Conservation (phyloP, 257 asterid genomes). For the Buddleja alternifolia region DNA sequence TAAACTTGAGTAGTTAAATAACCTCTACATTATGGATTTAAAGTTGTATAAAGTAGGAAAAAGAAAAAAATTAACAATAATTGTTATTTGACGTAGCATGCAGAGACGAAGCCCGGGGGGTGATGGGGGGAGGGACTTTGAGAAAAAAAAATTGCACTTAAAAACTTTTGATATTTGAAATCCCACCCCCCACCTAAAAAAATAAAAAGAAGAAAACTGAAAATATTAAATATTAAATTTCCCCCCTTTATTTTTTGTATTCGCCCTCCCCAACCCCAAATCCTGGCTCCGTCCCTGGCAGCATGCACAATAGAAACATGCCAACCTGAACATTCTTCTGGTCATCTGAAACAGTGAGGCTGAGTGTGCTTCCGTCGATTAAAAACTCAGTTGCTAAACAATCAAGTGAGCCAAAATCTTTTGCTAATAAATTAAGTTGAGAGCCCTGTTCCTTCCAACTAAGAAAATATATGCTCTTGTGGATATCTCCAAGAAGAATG, state of each 20-base stretch:
- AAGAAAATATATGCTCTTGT: slow-evolving; percentile 93
- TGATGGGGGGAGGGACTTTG: too few relatives aligned
- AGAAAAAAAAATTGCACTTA: too few relatives aligned
- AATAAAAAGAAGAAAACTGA: too few relatives aligned
- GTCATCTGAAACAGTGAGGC: slow-evolving; percentile 94
- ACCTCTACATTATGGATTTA: not conserved
- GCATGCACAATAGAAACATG: not conserved
- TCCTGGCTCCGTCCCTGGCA: too few relatives aligned
- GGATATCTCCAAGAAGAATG: slow-evolving; percentile 94
- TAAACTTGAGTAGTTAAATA: too few relatives aligned
- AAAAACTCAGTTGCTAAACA: slow-evolving; percentile 92
- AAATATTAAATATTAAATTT: too few relatives aligned
- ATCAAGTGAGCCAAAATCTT: slow-evolving; percentile 94
- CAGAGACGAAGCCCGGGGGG: too few relatives aligned
- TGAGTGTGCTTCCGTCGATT: slow-evolving; percentile 95
- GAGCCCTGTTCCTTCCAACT: slow-evolving; percentile 98
- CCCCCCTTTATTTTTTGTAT: too few relatives aligned
- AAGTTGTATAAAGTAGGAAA: slow-evolving; percentile 15
- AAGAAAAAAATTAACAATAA: not conserved
- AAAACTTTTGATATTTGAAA: too few relatives aligned
- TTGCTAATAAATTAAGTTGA: slow-evolving; percentile 87
- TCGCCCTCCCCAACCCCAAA: too few relatives aligned
- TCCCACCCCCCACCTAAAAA: too few relatives aligned
- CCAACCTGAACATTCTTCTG: slow-evolving; percentile 98
- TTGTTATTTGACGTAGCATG: too few relatives aligned